Evolutionary conservation across 192 early-diverging fungal genomes (phyloP), one percentile per base, ranked within the genome.

Genomic region (Rhizophagus prolifer): DNA sequence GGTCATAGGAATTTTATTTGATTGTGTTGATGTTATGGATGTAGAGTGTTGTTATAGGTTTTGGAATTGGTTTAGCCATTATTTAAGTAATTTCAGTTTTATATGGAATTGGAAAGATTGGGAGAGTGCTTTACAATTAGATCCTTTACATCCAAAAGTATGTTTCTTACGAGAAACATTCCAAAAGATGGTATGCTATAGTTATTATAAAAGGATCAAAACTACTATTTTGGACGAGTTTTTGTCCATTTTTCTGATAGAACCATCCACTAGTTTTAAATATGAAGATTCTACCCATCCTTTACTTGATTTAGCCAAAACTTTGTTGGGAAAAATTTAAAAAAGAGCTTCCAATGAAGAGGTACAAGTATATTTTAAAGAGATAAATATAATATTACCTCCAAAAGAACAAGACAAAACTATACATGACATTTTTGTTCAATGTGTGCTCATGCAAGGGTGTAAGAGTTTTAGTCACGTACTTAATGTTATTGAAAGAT

Each of bases 381-480:
- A 86, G 84, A 79, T 77, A 79, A 23, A 71, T 72, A 6, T 64
- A 78, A 83, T 72, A 3, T 19, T 79, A 46, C 74, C 80, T 63
- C 61, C 73, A 25, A 61, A 44, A 3, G 76, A 86, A 62, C 81
- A 90, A 63, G 88, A 92, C 30, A 82, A 86, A 69, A 83, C 84
- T 79, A 89, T 88, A 26, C 88, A 88, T 47, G 90, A 90, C 36
- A 79, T 94, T 28, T 91, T 99, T 66, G 83, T 96, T 3, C 92
- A 97, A 79, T 92, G 91, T 76, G 86, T 98, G 23, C 83, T 98
- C 69, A 85, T 94, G 58, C 82, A 95, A 38, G 98, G 98, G 36
- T 90, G 90, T 82, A 98, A 98, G 81, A 95, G 91, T 76, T 98
- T 99, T 82, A 92, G 90, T 61, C 98, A 99, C 81, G 89, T 95